phyloP scores from a whole-genome alignment of 768 basidiomycete species.

The Hypholoma fasciculare region DNA sequence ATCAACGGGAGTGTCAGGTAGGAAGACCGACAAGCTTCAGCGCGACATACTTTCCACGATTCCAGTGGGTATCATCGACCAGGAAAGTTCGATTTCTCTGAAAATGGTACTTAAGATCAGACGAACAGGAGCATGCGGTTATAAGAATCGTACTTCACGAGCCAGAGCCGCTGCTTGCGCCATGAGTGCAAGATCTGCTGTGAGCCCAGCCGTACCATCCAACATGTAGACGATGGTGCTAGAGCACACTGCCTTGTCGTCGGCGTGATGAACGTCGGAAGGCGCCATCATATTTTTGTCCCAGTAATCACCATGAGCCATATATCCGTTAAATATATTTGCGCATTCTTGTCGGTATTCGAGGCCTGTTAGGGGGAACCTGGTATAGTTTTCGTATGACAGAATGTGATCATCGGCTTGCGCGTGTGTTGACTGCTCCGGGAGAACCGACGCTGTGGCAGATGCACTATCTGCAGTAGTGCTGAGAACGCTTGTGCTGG shows the following conservation, averaged over 20 bases:
- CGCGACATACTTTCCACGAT: slow-evolving; percentile 61
- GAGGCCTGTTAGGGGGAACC: slow-evolving; percentile 54
- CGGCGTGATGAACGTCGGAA: slow-evolving; percentile 36
- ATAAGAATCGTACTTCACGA: slow-evolving; percentile 47
- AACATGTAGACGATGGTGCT: slow-evolving; percentile 74
- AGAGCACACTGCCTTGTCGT: slow-evolving; percentile 40
- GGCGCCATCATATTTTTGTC: slow-evolving; percentile 28
- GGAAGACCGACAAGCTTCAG: no score
- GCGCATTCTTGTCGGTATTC: slow-evolving; percentile 61
- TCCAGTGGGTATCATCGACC: slow-evolving; percentile 72
- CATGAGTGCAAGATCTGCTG: slow-evolving; percentile 64
- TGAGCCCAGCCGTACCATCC: slow-evolving; percentile 64
- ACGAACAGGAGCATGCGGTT: not conserved
- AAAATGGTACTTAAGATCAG: not conserved
- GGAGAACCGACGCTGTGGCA: slow-evolving; percentile 9
- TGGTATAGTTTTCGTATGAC: slow-evolving; percentile 58
- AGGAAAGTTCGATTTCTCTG: slow-evolving; percentile 68
- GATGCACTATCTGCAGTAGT: slow-evolving; percentile 15
- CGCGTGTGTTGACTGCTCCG: not conserved
- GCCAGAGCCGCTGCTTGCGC: slow-evolving; percentile 69
- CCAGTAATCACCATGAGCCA: slow-evolving; percentile 58
- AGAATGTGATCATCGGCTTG: slow-evolving; percentile 25
- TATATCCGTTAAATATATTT: slow-evolving; percentile 45
- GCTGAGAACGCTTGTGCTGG: slow-evolving; percentile 10
- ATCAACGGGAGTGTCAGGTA: not conserved